Percentiles rank a stretch among this genome's conserved stretches.
phyloP scores from a whole-genome alignment of 352 stramenopile species.

The Phytophthora foliorum region DNA sequence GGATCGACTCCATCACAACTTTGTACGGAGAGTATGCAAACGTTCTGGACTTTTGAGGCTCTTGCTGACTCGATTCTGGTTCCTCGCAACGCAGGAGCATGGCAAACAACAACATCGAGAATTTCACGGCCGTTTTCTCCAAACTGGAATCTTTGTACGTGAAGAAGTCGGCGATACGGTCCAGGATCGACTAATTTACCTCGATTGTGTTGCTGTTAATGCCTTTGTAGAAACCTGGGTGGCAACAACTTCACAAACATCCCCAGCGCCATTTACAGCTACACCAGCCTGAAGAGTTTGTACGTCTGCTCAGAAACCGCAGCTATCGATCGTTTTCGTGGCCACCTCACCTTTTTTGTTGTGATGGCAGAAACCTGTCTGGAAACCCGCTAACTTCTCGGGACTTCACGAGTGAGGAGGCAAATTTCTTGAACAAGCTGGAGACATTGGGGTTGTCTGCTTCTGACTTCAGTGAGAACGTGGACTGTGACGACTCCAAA shows the following conservation, averaged over 20 bases:
- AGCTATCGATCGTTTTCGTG: background rate
- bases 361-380: conserved; percentile 28
- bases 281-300: conserved; percentile 52
- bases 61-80: background rate
- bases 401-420: conserved; percentile 46
- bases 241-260: conserved; percentile 63
- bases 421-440: conserved; percentile 40
- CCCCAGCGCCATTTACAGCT: conserved; percentile 54
- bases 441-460: conserved; percentile 37
- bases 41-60: background rate
- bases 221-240: conserved; percentile 43
- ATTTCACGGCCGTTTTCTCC: conserved; percentile 60
- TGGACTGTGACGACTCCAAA: conserved; percentile 29
- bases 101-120: conserved; percentile 65
- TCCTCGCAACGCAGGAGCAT: conserved; percentile 42
- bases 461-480: conserved; percentile 39
- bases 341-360: background rate
- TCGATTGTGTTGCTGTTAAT: background rate
- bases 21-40: conserved; percentile 16
- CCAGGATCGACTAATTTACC: background rate
- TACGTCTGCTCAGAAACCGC: conserved; percentile 26
- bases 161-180: background rate
- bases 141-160: conserved; percentile 37
- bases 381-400: conserved; percentile 45
- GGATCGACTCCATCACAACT: conserved; percentile 30